phyloP scores from a whole-genome alignment of 352 stramenopile genomes.

The Pythium aristosporum region DNA sequence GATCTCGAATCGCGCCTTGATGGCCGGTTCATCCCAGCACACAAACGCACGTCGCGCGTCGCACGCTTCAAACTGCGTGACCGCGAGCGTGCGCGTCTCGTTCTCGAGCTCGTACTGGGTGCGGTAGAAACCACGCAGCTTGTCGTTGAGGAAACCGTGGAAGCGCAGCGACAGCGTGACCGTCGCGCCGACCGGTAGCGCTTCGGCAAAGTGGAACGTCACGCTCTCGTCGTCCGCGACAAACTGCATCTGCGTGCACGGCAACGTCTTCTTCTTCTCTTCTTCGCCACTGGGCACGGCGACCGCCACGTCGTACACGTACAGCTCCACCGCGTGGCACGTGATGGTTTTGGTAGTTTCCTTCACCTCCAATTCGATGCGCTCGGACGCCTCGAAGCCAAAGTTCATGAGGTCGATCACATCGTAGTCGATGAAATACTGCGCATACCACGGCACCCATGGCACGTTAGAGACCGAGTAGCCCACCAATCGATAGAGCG shows the following conservation, averaged over 20 bases:
- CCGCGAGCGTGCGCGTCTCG: slow-evolving; percentile 92
- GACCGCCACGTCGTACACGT: slow-evolving; percentile 70
- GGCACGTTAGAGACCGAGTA: not conserved
- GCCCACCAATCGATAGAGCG: not conserved
- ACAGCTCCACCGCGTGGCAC: slow-evolving; percentile 94
- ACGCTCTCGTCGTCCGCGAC: slow-evolving; percentile 54
- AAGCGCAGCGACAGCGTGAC: slow-evolving; percentile 56
- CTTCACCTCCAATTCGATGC: slow-evolving; percentile 50
- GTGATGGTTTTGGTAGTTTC: slow-evolving; percentile 77
- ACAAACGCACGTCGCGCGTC: slow-evolving; percentile 95
- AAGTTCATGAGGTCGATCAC: slow-evolving; percentile 78
- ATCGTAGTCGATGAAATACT: slow-evolving; percentile 75
- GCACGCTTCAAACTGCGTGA: slow-evolving; percentile 81
- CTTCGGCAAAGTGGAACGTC: slow-evolving; percentile 54
- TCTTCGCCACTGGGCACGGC: slow-evolving; percentile 32
- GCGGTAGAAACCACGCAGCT: slow-evolving; percentile 97
- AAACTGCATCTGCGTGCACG: slow-evolving; percentile 51
- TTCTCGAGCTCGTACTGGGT: slow-evolving; percentile 91
- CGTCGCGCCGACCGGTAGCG: slow-evolving; percentile 30
- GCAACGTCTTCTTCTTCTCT: slow-evolving; percentile 31
- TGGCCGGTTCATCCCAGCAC: slow-evolving; percentile 97
- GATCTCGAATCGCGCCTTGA: slow-evolving; percentile 96
- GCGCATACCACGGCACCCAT: slow-evolving; percentile 6
- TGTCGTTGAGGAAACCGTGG: slow-evolving; percentile 85
- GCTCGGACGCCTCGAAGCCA: slow-evolving; percentile 72